Evolutionary conservation across 2,329 filamentous ascomycete genomes (phyloP).

Genomic region (Venturia aucupariae): DNA sequence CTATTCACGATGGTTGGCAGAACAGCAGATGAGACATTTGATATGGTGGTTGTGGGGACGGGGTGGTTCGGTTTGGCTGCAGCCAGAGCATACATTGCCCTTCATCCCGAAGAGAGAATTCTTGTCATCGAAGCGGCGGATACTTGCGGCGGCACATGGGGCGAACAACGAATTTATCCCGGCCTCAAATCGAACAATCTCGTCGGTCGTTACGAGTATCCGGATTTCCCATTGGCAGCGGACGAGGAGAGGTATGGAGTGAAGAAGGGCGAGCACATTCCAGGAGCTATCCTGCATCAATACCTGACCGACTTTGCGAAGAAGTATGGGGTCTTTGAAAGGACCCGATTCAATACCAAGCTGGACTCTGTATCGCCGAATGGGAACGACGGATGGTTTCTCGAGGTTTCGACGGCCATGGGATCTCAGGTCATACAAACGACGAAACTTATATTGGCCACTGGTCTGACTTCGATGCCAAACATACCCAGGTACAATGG

Average conservation of each 20-base stretch:
- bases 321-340: constrained; percentile 40
- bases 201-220: constrained; percentile 31
- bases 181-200: constrained; percentile 37
- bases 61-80: constrained; percentile 38
- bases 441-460: constrained; percentile 51
- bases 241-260: constrained; percentile 32
- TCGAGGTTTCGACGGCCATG: constrained; percentile 18
- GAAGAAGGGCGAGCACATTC: constrained; percentile 48
- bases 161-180: constrained; percentile 33
- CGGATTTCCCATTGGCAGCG: constrained; percentile 27
- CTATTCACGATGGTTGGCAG: not conserved
- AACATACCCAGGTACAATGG: constrained; percentile 45
- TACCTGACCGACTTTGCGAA: constrained; percentile 50
- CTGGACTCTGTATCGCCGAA: constrained; percentile 41
- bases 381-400: constrained; percentile 22
- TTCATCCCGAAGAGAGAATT: constrained; percentile 32
- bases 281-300: constrained; percentile 44
- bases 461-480: constrained; percentile 50
- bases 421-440: constrained; percentile 21
- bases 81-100: constrained; percentile 40
- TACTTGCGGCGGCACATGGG: constrained; percentile 36
- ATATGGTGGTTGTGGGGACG: constrained; percentile 16
- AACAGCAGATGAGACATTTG: not conserved
- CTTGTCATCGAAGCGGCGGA: constrained; percentile 35
- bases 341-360: constrained; percentile 42